Percentiles rank a stretch among this genome's conserved stretches.
These are phyloP conservation scores for Camellia oleifera DNA, from an alignment of 179 eudicot genomes.

Conservation along the genomic window DNA sequence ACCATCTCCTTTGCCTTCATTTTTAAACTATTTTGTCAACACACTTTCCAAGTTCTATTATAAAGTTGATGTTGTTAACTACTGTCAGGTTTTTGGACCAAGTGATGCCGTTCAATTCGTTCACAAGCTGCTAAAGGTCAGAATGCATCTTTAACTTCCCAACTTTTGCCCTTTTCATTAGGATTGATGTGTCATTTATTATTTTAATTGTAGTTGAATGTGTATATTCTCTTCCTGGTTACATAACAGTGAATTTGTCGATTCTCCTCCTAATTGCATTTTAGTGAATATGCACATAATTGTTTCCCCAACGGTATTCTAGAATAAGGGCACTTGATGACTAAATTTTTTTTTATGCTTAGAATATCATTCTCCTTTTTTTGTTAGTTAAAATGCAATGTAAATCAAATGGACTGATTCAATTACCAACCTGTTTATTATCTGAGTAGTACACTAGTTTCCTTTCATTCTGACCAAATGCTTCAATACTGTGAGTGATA, in stretches of 20 bases:
- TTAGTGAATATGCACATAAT: neutral
- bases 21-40: neutral
- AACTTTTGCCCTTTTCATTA: neutral
- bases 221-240: neutral
- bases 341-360: neutral
- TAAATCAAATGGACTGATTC: neutral
- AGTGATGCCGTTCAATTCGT: constrained; percentile 86
- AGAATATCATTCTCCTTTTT: too few relatives aligned
- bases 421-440: neutral
- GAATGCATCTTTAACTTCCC: constrained; percentile 11
- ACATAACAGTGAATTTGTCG: neutral
- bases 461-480: neutral
- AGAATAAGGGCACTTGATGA: neutral
- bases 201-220: neutral
- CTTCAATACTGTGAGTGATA: neutral
- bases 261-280: neutral
- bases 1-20: neutral
- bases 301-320: neutral
- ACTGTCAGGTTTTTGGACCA: constrained; percentile 76
- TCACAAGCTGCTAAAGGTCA: constrained; percentile 64
- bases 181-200: neutral
- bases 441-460: neutral
- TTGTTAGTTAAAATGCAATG: neutral
- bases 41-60: constrained; percentile 7
- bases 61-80: neutral